A percentile compares a stretch with the other conserved stretches of the same genome.
These are phyloP conservation scores for Cercospora sesami DNA, from an alignment of 2,329 filamentous ascomycete genomes.

Conservation along the genomic window DNA sequence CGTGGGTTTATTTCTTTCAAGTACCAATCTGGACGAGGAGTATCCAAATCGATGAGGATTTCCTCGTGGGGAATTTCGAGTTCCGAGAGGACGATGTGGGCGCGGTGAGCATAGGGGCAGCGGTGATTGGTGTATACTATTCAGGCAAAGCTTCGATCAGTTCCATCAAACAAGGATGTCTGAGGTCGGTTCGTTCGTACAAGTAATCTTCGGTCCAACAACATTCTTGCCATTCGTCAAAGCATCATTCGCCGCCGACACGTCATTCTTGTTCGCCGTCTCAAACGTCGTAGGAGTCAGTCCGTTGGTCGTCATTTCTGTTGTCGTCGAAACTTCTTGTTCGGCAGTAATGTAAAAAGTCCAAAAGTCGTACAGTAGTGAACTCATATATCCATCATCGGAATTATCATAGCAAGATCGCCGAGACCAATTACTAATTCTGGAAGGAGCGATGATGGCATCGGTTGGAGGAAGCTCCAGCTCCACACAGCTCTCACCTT, in stretches of 20 bases:
- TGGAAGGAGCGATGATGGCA: neutral
- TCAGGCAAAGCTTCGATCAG: no score
- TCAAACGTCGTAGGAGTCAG: constrained; percentile 19
- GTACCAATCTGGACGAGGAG: constrained; percentile 71
- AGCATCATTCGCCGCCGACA: neutral
- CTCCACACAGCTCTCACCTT: neutral
- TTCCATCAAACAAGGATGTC: no score
- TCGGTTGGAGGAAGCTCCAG: neutral
- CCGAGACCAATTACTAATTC: constrained; percentile 11
- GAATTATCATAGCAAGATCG: neutral
- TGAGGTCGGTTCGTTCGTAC: no score
- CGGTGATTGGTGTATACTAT: constrained; percentile 66
- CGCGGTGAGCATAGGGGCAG: constrained; percentile 75
- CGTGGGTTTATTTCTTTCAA: constrained; percentile 70
- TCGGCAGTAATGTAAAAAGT: neutral
- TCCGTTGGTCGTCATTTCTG: constrained; percentile 19
- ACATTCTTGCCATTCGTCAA: constrained; percentile 29
- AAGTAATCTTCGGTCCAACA: constrained; percentile 28
- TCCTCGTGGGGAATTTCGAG: constrained; percentile 39
- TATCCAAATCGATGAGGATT: constrained; percentile 63
- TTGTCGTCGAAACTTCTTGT: neutral
- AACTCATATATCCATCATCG: neutral
- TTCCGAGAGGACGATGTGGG: constrained; percentile 42
- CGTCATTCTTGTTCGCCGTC: neutral
- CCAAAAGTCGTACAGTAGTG: neutral